phyloP scores from a whole-genome alignment of 192 early-diverging fungal genomes.

The Rhizophlyctis rosea region DNA sequence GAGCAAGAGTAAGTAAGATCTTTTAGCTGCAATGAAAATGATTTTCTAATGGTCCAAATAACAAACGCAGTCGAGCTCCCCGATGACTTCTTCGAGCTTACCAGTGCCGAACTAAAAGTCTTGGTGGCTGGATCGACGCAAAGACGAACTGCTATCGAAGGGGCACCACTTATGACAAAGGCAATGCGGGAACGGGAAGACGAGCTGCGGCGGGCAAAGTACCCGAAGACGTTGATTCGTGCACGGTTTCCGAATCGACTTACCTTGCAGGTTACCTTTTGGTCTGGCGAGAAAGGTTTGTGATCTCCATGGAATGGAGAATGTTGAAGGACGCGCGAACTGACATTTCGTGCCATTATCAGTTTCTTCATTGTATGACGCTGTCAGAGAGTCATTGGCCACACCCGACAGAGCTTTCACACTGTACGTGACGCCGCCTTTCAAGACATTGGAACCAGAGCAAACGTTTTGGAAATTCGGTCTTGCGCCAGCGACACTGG shows the following conservation, averaged over 20 bases:
- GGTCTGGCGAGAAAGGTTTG: slow-evolving; percentile 58
- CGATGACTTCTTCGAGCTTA: slow-evolving; percentile 81
- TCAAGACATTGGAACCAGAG: slow-evolving; percentile 20
- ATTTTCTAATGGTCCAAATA: too few relatives aligned
- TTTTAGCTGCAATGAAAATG: background rate
- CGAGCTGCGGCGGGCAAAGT: slow-evolving; percentile 54
- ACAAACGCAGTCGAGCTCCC: slow-evolving; percentile 80
- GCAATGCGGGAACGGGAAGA: slow-evolving; percentile 71
- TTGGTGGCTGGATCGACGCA: slow-evolving; percentile 45
- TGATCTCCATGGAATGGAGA: background rate
- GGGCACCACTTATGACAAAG: slow-evolving; percentile 76
- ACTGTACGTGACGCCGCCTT: slow-evolving; percentile 44
- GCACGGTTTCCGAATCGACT: slow-evolving; percentile 80
- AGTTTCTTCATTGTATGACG: slow-evolving; percentile 12
- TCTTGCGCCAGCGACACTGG: slow-evolving; percentile 41
- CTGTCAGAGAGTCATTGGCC: slow-evolving; percentile 10
- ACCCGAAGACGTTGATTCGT: slow-evolving; percentile 74
- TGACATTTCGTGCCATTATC: too few relatives aligned
- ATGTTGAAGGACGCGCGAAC: too few relatives aligned
- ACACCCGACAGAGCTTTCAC: slow-evolving; percentile 14
- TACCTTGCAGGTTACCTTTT: slow-evolving; percentile 73
- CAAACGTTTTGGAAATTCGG: slow-evolving; percentile 43
- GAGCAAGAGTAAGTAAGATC: background rate
- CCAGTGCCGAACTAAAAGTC: slow-evolving; percentile 64
- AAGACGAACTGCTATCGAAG: slow-evolving; percentile 51